These are phyloP conservation scores for Aspergillus unguis DNA, from an alignment of 2,329 filamentous ascomycete species.

Conservation along the genomic window DNA sequence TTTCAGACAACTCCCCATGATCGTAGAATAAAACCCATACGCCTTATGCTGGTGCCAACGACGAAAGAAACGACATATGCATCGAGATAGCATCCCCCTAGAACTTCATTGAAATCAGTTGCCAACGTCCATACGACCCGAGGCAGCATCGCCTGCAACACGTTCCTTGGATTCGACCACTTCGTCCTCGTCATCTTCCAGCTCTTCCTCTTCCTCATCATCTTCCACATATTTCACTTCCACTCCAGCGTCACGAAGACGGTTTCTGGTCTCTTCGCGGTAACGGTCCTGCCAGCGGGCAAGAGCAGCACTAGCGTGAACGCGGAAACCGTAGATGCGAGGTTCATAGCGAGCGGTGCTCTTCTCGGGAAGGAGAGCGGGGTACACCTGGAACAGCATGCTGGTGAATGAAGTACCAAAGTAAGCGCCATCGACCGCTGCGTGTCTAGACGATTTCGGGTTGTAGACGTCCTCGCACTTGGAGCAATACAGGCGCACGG, in stretches of 20 bases:
- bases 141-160: constrained; percentile 28
- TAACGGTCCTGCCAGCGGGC: constrained; percentile 85
- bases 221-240: constrained; percentile 76
- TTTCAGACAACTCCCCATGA: constrained; percentile 25
- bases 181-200: constrained; percentile 39
- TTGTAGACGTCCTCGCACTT: constrained; percentile 99
- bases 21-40: constrained; percentile 26
- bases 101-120: constrained; percentile 21
- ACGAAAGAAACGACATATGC: constrained; percentile 3
- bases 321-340: constrained; percentile 89
- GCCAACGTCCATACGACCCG: constrained; percentile 38
- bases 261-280: constrained; percentile 75
- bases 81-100: constrained; percentile 2
- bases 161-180: constrained; percentile 19
- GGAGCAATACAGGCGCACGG: constrained; percentile 95
- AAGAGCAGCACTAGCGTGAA: constrained; percentile 83
- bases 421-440: constrained; percentile 93
- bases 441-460: constrained; percentile 94
- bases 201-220: constrained; percentile 56
- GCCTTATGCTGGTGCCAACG: constrained; percentile 20
- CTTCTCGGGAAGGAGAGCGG: constrained; percentile 82
- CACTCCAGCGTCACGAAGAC: constrained; percentile 65
- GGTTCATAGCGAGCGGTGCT: constrained; percentile 82
- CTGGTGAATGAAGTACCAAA: constrained; percentile 98
- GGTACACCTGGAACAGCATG: constrained; percentile 98